Evolutionary conservation across 2,329 filamentous ascomycete genomes (phyloP), one percentile per base, ranked within the genome.

Genomic region (Paraphoma chrysanthemicola): DNA sequence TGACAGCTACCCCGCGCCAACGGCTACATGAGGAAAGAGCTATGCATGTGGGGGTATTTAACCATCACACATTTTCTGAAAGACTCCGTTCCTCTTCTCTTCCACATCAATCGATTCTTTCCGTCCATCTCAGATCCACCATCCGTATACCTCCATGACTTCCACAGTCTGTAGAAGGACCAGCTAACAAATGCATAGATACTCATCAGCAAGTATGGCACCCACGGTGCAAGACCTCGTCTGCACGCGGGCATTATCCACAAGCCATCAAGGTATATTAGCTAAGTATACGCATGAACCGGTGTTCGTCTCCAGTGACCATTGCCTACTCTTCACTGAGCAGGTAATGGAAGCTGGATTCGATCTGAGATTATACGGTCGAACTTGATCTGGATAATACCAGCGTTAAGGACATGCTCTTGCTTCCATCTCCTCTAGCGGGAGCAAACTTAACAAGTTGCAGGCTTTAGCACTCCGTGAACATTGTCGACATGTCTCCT

Each of bases 331-430:
- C 47, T 23, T 17, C 44, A 28, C 41, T 41, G 16, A 17, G 18
- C 14, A n/a, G 11, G 17, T 17, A 33, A 41, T 50, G 44, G 23
- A 49, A 43, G 46, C 57, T 68, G 64, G 69, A 68, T 71, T 80
- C 78, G 81, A 81, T 84, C 86, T 92, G 89, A 94, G 90, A 95
- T 88, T 88, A 95, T 90, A 95, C 91, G 91, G 92, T 89, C 83
- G 82, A 92, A 94, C 91, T 94, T 94, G 91, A 94, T 93, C 91
- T 92, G 90, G 92, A 93, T 94, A 94, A 95, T 95, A 92, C 92
- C 90, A 93, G 93, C 93, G 93, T 93, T 23, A 95, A 96, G 93
- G 90, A 96, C 92, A 96, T 96, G 92, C 91, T 86, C 39, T 86
- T 63, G 85, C 82, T 81, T 79, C 63, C 80, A 77, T 70, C 75